Conservation (phyloP, 768 basidiomycete genomes). For the Amylocystis lapponica region DNA sequence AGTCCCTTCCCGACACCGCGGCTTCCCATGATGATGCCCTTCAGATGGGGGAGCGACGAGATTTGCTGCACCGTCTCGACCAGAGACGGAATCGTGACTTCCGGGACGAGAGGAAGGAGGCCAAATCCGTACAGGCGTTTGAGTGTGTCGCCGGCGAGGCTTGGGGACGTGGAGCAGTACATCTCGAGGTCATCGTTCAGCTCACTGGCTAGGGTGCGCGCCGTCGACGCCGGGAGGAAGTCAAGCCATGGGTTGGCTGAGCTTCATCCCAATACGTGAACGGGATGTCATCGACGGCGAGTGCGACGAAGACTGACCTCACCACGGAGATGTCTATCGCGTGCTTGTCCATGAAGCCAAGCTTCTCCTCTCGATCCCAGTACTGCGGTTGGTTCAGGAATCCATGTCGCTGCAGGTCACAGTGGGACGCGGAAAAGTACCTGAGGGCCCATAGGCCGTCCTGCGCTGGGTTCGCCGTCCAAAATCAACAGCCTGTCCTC, state of each 20-base stretch:
- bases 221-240: constrained; percentile 67
- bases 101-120: constrained; percentile 74
- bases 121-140: constrained; percentile 82
- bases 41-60: constrained; percentile 55
- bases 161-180: constrained; percentile 68
- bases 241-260: constrained; percentile 92
- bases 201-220: constrained; percentile 57
- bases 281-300: constrained; percentile 2
- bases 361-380: constrained; percentile 73
- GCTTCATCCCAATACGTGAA: constrained; percentile 29
- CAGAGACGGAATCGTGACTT: constrained; percentile 47
- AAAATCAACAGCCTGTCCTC: constrained; percentile 75
- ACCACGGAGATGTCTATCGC: constrained; percentile 76
- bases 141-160: constrained; percentile 30
- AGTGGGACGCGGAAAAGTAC: constrained; percentile 21
- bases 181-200: constrained; percentile 74
- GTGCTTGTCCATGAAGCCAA: constrained; percentile 82
- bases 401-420: not conserved
- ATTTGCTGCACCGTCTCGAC: constrained; percentile 67
- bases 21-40: constrained; percentile 79
- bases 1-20: constrained; percentile 72
- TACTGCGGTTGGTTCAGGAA: constrained; percentile 37
- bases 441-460: constrained; percentile 77
- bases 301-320: constrained; percentile 38
- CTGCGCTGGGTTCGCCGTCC: constrained; percentile 73